These are phyloP conservation scores for Aspergillus persii DNA, from an alignment of 2,329 filamentous ascomycete genomes.

Conservation along the genomic window DNA sequence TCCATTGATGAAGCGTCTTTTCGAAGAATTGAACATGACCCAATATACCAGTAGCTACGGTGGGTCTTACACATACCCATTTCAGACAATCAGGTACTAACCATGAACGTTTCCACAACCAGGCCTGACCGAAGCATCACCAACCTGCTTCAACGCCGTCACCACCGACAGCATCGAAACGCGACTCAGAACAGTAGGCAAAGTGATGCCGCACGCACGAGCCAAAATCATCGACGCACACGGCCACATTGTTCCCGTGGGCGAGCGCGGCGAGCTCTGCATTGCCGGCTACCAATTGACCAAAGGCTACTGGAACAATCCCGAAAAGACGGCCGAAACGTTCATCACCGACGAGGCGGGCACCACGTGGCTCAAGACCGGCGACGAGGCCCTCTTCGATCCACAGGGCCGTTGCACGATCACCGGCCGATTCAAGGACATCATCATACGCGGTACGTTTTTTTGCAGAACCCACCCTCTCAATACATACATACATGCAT, in stretches of 20 bases:
- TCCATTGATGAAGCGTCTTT: slow-evolving; percentile 70
- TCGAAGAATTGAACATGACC: slow-evolving; percentile 69
- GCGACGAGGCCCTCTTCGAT: slow-evolving; percentile 56
- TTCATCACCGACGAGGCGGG: slow-evolving; percentile 62
- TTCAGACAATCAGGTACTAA: neutral
- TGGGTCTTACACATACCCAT: neutral
- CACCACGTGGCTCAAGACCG: slow-evolving; percentile 63
- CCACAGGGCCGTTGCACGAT: slow-evolving; percentile 66
- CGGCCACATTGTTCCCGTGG: slow-evolving; percentile 65
- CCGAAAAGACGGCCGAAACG: slow-evolving; percentile 70
- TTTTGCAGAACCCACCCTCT: neutral
- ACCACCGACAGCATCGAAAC: slow-evolving; percentile 67
- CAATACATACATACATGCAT: neutral
- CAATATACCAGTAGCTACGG: slow-evolving; percentile 68
- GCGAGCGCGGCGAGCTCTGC: slow-evolving; percentile 69
- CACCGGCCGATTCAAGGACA: slow-evolving; percentile 75
- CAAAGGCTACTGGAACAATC: slow-evolving; percentile 62
- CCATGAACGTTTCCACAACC: neutral
- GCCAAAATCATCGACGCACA: slow-evolving; percentile 72
- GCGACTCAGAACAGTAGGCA: slow-evolving; percentile 70
- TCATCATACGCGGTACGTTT: slow-evolving; percentile 65
- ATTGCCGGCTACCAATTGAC: slow-evolving; percentile 74
- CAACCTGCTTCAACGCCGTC: slow-evolving; percentile 78
- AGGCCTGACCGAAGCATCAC: slow-evolving; percentile 72
- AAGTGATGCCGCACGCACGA: slow-evolving; percentile 69